Base-by-base conservation (phyloP, 1,284 basidiomycete species). In the Marasmius fiardii region DNA sequence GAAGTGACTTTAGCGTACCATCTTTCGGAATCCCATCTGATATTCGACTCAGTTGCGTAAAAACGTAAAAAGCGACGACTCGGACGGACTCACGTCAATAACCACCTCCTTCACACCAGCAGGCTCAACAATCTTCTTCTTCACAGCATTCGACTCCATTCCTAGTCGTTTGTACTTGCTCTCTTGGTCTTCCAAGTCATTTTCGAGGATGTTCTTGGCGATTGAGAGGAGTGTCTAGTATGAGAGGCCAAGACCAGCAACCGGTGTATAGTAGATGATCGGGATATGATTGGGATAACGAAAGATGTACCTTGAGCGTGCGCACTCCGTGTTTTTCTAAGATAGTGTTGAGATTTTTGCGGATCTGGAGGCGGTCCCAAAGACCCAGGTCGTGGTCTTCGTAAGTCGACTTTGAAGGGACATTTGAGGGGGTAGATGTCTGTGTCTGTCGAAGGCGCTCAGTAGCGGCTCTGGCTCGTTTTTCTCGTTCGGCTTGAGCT, bases 11-110 rank as follows among this genome's bases (percentile, higher is more conserved):
- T 33, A 8, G n/a, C 47, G 16, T 16, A 49, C 24, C 31, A n/a
- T 31, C 23, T 28, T 31, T 49, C 47, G 23, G 16, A 49, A 49
- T 31, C 47, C 47, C 47, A 49, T 49, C 47, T 49, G 18, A 12
- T 12, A 31, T 18, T 28, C 12, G 14, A 45, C 4, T 45, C 44
- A 24, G 16, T 45, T 21, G 11, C 2, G 24, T 26, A 11, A 26
- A 31, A 5, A 33, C 14, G 14, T n/a, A 49, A 4, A 4, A 20
- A 45, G n/a, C 2, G 11, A 48, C 21, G 14, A 11, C 11, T 23
- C 4, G 12, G 2, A 8, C 10, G 20, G 16, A 45, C 21, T 8
- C 47, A 49, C 47, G 31, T 49, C 47, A 31, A 49, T 49, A 20
- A 49, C 47, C 24, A 49, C 8, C 18, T 49, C 2, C 26, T 28